These are phyloP conservation scores for Colletotrichum limetticola DNA, from an alignment of 2,329 filamentous ascomycete genomes.

Conservation along the genomic window DNA sequence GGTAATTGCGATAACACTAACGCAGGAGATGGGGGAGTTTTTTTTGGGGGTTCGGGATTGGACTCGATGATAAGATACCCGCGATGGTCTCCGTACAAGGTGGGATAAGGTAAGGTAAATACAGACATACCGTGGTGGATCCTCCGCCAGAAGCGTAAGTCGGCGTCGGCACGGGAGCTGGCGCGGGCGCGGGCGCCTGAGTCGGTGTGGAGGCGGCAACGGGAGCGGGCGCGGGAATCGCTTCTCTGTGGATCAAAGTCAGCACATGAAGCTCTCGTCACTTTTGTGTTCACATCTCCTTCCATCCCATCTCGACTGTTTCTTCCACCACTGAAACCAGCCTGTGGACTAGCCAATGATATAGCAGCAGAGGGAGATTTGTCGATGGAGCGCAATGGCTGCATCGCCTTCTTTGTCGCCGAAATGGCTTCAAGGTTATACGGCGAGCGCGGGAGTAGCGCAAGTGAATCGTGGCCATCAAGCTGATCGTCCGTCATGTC, in stretches of 20 bases:
- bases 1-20: background rate
- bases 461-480: background rate
- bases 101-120: constrained; percentile 8
- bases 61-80: background rate
- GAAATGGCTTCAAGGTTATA: background rate
- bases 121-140: constrained; percentile 21
- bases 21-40: background rate
- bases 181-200: constrained; percentile 1
- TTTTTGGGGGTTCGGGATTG: background rate
- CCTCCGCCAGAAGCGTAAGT: constrained; percentile 29
- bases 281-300: background rate
- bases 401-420: background rate
- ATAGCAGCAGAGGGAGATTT: background rate
- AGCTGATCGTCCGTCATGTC: background rate
- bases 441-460: background rate
- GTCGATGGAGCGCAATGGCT: background rate
- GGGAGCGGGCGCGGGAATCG: constrained; percentile 25
- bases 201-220: constrained; percentile 17
- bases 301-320: background rate
- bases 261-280: constrained; percentile 20
- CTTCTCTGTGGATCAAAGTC: constrained; percentile 28
- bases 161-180: constrained; percentile 27
- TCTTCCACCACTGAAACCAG: background rate
- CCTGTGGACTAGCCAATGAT: background rate
- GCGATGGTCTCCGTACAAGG: background rate